These are phyloP conservation scores for Cystobasidiaceae sp. DNA, from an alignment of 1,284 basidiomycete species.

Conservation along the genomic window DNA sequence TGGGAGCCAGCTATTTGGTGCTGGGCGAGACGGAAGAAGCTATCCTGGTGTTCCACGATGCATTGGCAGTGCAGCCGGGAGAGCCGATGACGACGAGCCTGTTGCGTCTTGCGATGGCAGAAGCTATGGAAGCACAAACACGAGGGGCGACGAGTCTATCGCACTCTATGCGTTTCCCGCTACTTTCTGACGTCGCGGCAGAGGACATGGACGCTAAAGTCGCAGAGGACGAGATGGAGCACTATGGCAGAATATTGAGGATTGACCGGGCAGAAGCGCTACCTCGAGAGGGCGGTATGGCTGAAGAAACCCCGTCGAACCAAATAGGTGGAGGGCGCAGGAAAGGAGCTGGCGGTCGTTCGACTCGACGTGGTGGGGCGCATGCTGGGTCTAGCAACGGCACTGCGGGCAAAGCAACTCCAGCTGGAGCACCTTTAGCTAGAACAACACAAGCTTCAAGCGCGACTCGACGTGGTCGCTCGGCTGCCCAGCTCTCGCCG, in stretches of 20 bases:
- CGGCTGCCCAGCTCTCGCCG: too few species aligned
- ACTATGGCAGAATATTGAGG: slow-evolving; percentile 5
- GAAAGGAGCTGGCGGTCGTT: not conserved
- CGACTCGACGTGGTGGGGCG: not conserved
- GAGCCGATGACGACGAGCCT: slow-evolving; percentile 79
- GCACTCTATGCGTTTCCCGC: slow-evolving; percentile 12
- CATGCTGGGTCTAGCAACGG: too few species aligned
- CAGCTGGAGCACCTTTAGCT: too few species aligned
- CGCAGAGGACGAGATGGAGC: slow-evolving; percentile 10
- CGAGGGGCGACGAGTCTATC: not conserved
- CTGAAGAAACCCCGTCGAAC: not conserved
- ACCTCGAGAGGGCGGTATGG: not conserved
- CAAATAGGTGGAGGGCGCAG: not conserved
- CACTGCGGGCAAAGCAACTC: too few species aligned
- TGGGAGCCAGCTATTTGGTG: slow-evolving; percentile 76
- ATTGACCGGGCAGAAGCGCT: not conserved
- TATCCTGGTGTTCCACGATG: slow-evolving; percentile 82
- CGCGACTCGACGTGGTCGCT: too few species aligned
- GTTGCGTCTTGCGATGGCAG: slow-evolving; percentile 67
- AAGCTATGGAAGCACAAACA: slow-evolving; percentile 5
- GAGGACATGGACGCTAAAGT: slow-evolving; percentile 21
- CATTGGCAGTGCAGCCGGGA: slow-evolving; percentile 75
- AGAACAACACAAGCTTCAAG: too few species aligned
- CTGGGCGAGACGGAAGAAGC: slow-evolving; percentile 66
- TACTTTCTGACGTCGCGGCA: slow-evolving; percentile 12